A percentile compares a stretch with the other conserved stretches of the same genome.
These are phyloP conservation scores for Pythium brachiatum DNA, from an alignment of 352 stramenopile species.

Conservation along the genomic window DNA sequence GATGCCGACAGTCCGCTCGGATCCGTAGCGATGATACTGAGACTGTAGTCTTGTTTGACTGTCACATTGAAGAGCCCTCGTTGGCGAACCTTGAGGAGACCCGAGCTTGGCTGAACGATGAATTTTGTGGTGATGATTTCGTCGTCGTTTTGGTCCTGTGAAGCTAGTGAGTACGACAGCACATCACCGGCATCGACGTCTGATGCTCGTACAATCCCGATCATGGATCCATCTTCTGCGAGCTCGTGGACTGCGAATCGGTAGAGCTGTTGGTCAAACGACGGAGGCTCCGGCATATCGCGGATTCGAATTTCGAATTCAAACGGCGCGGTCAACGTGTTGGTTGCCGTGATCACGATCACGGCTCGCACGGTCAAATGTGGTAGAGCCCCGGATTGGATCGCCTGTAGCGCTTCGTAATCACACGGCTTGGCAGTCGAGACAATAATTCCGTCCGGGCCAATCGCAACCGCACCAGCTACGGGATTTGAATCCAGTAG, in stretches of 20 bases:
- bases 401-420: conserved; percentile 14
- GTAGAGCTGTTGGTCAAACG: conserved; percentile 25
- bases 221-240: conserved; percentile 24
- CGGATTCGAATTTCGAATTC: conserved; percentile 24
- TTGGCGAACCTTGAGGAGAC: conserved; percentile 12
- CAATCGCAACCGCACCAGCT: conserved; percentile 15
- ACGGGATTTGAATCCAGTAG: conserved; percentile 32
- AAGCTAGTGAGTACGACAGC: conserved; percentile 25
- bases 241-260: conserved; percentile 46
- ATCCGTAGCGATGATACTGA: conserved; percentile 24
- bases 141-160: conserved; percentile 2
- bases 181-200: conserved; percentile 42
- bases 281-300: conserved; percentile 27
- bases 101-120: conserved; percentile 12
- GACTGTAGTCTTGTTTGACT: conserved; percentile 14
- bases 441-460: conserved; percentile 7
- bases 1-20: conserved; percentile 23
- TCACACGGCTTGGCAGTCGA: conserved; percentile 14
- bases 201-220: conserved; percentile 37
- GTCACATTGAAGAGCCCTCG: conserved; percentile 8
- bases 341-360: conserved; percentile 2
- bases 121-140: conserved; percentile 21
- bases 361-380: conserved; percentile 15
- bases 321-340: conserved; percentile 13
- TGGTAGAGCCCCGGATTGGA: neutral